Conservation (phyloP, 441 rosid species). For the Raphanus hybrid region DNA sequence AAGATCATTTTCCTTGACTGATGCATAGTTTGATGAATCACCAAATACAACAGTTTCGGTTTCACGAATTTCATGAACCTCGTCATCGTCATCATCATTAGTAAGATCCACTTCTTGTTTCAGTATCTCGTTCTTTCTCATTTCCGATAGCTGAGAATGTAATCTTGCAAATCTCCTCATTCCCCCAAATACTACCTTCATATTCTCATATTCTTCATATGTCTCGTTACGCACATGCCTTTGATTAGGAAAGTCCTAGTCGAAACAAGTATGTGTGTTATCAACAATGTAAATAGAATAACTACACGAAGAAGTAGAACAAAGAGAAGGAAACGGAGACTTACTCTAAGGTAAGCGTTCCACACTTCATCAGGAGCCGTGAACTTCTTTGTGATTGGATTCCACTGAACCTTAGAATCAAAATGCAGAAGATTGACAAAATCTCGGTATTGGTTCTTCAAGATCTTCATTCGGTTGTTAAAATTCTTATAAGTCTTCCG, state of each 20-base stretch:
- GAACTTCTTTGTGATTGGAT: constrained; percentile 15
- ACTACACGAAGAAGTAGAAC: neutral
- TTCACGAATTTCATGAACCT: constrained; percentile 8
- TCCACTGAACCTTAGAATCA: constrained; percentile 12
- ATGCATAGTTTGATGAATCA: neutral
- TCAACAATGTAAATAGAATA: neutral
- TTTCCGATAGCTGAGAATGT: neutral
- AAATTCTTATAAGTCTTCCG: constrained; percentile 18
- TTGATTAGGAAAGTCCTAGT: constrained; percentile 11
- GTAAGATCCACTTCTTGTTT: constrained; percentile 20
- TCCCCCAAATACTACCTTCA: constrained; percentile 17
- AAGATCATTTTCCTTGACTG: neutral
- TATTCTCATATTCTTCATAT: constrained; percentile 25
- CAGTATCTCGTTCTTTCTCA: neutral
- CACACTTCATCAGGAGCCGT: constrained; percentile 12
- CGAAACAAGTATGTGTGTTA: neutral
- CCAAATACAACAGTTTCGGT: neutral
- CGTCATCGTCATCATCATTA: constrained; percentile 9
- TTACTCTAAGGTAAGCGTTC: neutral
- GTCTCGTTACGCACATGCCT: constrained; percentile 10
- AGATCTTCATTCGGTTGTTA: constrained; percentile 1
- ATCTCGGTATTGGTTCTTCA: constrained; percentile 24
- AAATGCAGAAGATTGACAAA: constrained; percentile 16
- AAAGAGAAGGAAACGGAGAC: neutral
- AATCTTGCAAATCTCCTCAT: constrained; percentile 11